phyloP scores from a whole-genome alignment of 768 basidiomycete species.

The Xerocomellus amylosporus region DNA sequence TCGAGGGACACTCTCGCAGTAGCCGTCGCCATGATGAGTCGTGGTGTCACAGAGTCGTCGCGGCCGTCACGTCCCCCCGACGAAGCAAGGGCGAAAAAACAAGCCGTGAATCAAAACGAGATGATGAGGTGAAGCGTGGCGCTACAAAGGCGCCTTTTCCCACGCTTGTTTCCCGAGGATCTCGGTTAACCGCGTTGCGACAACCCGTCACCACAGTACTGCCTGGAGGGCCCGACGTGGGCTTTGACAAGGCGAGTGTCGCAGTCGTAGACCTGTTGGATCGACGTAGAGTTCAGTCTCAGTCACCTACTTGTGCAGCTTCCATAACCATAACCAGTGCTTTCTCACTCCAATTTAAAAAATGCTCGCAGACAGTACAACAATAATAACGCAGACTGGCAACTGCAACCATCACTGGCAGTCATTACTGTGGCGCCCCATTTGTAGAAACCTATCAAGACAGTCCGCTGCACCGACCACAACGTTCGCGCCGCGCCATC shows the following conservation, averaged over 20 bases:
- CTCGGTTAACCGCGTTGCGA: conserved; percentile 18
- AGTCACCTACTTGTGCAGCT: not conserved
- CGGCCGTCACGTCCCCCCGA: conserved; percentile 14
- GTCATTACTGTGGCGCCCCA: not conserved
- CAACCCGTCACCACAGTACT: not conserved
- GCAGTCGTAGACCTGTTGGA: not conserved
- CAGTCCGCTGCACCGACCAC: not conserved
- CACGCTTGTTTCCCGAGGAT: conserved; percentile 21
- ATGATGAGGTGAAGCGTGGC: conserved; percentile 8
- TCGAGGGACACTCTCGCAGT: conserved; percentile 21
- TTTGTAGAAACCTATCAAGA: too few species aligned
- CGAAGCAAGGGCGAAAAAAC: conserved; percentile 20
- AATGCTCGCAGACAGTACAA: not conserved
- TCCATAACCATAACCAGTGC: not conserved
- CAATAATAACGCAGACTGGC: not conserved
- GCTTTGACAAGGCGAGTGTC: conserved; percentile 8
- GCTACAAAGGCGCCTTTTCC: conserved; percentile 19
- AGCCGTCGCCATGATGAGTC: conserved; percentile 16
- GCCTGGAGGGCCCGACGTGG: not conserved
- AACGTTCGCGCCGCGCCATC: not conserved
- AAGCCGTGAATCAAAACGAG: conserved; percentile 17
- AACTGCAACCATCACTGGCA: not conserved
- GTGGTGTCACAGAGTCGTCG: conserved; percentile 12
- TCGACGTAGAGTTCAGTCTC: not conserved
- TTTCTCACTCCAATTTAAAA: conserved; percentile 2